These are phyloP conservation scores for Cystobasidiaceae sp. DNA, from an alignment of 1,284 basidiomycete species.

Conservation along the genomic window DNA sequence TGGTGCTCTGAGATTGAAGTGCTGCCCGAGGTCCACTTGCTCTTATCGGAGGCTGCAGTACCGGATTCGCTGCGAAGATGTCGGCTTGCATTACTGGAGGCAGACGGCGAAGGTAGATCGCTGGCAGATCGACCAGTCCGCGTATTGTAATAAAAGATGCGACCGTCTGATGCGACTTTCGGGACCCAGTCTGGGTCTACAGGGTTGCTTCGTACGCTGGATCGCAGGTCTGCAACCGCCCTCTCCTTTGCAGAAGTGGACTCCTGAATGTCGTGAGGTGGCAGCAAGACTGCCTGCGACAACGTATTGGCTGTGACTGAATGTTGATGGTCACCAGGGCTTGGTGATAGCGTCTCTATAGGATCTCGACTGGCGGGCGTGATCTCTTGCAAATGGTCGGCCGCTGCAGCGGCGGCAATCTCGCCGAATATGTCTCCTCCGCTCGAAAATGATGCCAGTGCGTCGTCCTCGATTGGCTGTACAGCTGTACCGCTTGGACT, in stretches of 20 bases:
- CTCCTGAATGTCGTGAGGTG: not conserved
- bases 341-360: too few species aligned
- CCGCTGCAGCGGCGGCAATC: conserved; percentile 39
- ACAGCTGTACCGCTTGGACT: not conserved
- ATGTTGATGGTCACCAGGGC: too few species aligned
- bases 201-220: not conserved
- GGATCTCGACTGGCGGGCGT: too few species aligned
- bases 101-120: conserved; percentile 61
- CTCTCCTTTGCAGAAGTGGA: too few species aligned
- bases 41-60: conserved; percentile 5
- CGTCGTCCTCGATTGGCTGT: not conserved
- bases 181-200: conserved; percentile 40
- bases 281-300: too few species aligned
- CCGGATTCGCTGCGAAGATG: not conserved
- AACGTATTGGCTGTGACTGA: too few species aligned
- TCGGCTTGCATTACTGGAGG: not conserved
- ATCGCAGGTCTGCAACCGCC: not conserved
- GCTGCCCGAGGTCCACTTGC: not conserved
- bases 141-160: conserved; percentile 93
- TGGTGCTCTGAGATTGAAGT: not conserved
- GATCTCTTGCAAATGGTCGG: too few species aligned
- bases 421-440: conserved; percentile 42
- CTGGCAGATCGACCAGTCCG: conserved; percentile 78
- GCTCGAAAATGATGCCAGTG: conserved; percentile 35
- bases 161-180: conserved; percentile 36